Evolutionary conservation across 23 red algal species (phyloP), one percentile per base, ranked within the genome.

Genomic region (Gracilaria caudata): DNA sequence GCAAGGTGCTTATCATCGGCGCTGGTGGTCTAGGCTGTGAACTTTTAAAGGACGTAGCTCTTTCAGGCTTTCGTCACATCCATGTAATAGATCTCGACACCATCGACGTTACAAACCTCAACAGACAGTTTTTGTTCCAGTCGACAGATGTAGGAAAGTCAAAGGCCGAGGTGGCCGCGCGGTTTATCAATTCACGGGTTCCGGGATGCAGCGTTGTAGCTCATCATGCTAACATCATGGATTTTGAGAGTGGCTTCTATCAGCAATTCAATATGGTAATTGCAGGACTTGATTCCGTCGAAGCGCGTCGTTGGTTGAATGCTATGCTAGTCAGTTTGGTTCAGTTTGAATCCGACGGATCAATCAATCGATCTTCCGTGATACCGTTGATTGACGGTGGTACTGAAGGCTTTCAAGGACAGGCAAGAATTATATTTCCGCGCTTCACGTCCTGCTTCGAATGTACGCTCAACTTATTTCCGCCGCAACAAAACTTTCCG

Each of bases 241-340:
- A 86, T 51, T 87, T 90, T 54, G 84, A 90, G 8, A 56, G 64
- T 23, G 82, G 83, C 29, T 98, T 95, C 55, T 98, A 94, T 55
- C 61, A 84, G 24, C 89, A 94, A 47, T 98, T 98, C 76, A 66
- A 98, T 40, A 68, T 98, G 13, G 83, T 98, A 25, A 87, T 98
- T 26, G 81, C 96, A 11, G 96, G 96, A 49, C 76, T 98, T 47
- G 96, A 98, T 80, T 94, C 96, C 10, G 88, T 95, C 46, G 92
- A 95, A 51, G 96, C 96, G 11, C 92, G 96, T 16, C 92, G 96
- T n/a, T 98, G 96, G 96, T 73, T 98, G 46, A 98, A 98, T 66
- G 86, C 73, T 46, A 73, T 71, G 53, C 44, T 98, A 7, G 81
- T 95, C 23, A 63, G 68, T 36, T 68, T 99, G 37, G 93, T 94